A percentile compares a stretch with the other conserved stretches of the same genome.
These are phyloP conservation scores for Brasenia schreberi DNA, from an alignment of 164 flowering plant species.

Conservation along the genomic window DNA sequence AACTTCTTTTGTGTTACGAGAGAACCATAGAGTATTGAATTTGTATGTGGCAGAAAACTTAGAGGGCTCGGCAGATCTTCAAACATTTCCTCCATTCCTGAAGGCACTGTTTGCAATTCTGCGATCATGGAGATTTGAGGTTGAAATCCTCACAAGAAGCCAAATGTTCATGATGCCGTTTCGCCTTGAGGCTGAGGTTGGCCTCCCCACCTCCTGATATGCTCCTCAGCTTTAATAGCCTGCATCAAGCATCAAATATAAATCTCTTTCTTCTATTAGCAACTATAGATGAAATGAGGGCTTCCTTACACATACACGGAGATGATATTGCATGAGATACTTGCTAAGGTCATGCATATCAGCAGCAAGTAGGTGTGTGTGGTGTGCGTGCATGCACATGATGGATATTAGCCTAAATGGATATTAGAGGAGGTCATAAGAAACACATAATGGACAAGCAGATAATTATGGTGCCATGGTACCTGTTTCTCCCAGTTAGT, in stretches of 20 bases:
- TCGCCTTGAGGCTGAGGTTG: neutral
- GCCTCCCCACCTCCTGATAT: neutral
- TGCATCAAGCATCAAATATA: neutral
- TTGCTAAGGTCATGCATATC: too few relatives aligned
- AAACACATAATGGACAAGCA: neutral
- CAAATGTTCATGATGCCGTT: neutral
- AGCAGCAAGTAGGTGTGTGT: neutral
- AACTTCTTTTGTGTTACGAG: neutral
- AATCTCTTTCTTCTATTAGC: neutral
- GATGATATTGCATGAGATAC: too few relatives aligned
- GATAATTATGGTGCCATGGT: neutral
- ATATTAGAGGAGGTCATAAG: neutral
- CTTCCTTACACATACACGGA: neutral
- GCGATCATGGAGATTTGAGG: too few relatives aligned
- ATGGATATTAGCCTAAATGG: neutral
- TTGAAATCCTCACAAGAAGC: neutral
- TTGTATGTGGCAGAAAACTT: neutral
- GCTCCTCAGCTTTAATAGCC: neutral
- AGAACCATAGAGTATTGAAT: neutral
- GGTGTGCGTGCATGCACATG: neutral
- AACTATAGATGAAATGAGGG: neutral
- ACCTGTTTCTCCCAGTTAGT: conserved; percentile 46
- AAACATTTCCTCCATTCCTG: too few relatives aligned
- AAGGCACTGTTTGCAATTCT: too few relatives aligned
- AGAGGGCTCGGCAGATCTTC: neutral